phyloP scores from a whole-genome alignment of 495 filamentous ascomycete genomes.

The Pyrenopolyporus hunteri region DNA sequence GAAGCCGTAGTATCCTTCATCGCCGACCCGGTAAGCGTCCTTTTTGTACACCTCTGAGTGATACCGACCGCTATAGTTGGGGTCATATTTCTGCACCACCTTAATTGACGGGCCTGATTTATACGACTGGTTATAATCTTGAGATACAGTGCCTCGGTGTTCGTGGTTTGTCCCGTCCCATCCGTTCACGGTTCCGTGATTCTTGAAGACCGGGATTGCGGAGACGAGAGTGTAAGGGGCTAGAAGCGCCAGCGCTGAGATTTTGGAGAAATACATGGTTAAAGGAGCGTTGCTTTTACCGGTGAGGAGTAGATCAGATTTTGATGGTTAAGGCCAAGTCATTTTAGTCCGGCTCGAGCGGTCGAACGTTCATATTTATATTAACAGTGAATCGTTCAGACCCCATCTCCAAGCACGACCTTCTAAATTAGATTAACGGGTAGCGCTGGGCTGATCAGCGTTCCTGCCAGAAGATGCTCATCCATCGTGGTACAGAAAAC shows the following conservation, averaged over 20 bases:
- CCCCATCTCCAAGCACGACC: background rate
- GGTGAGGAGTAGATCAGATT: background rate
- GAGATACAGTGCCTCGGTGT: constrained; percentile 48
- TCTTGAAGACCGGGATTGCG: constrained; percentile 51
- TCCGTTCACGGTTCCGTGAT: constrained; percentile 52
- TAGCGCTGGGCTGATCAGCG: background rate
- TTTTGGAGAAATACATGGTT: constrained; percentile 14
- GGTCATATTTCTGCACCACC: constrained; percentile 57
- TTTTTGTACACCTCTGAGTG: constrained; percentile 57
- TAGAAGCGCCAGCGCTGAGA: constrained; percentile 20
- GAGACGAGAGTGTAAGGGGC: constrained; percentile 19
- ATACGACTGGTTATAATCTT: constrained; percentile 54
- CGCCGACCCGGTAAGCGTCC: constrained; percentile 53
- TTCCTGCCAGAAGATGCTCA: constrained; percentile 1
- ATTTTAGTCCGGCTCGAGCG: background rate
- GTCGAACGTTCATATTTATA: constrained; percentile 15
- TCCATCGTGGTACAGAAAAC: constrained; percentile 1
- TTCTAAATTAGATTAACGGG: constrained; percentile 1
- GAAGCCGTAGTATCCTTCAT: constrained; percentile 60
- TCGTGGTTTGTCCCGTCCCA: constrained; percentile 53
- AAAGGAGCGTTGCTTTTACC: background rate
- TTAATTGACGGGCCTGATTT: constrained; percentile 53
- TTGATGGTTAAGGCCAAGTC: background rate
- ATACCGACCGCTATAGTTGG: constrained; percentile 55
- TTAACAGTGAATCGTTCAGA: background rate